These are phyloP conservation scores for Leishmania guyanensis DNA, from an alignment of 208 protist genomes.

Conservation along the genomic window DNA sequence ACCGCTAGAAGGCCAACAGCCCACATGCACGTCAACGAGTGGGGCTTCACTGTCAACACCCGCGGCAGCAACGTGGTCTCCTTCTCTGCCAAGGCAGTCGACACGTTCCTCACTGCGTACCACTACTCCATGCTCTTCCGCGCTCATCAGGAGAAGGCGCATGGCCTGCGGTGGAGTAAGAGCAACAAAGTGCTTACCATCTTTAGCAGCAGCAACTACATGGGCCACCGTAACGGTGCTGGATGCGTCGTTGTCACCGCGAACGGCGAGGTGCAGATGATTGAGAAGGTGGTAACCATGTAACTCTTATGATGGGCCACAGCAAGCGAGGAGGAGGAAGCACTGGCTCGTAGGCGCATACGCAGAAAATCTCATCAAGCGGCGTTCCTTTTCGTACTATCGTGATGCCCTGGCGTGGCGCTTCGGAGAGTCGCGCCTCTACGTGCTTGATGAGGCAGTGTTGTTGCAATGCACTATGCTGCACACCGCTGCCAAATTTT, in stretches of 20 bases:
- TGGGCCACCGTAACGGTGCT: constrained; percentile 77
- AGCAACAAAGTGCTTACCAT: constrained; percentile 80
- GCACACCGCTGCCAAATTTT: not conserved
- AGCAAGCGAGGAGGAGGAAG: not conserved
- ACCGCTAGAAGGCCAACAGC: not conserved
- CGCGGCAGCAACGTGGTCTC: constrained; percentile 65
- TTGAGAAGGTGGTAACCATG: constrained; percentile 60
- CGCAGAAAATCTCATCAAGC: not conserved
- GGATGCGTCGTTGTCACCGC: constrained; percentile 63
- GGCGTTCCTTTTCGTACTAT: not conserved
- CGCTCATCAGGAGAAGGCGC: constrained; percentile 80
- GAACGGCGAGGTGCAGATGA: constrained; percentile 68
- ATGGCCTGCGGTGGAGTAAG: constrained; percentile 74
- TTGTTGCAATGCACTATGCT: not conserved
- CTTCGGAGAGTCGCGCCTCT: not conserved
- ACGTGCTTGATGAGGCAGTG: not conserved
- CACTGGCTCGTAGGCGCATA: too few relatives aligned
- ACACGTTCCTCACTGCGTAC: constrained; percentile 66
- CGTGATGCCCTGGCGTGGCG: not conserved
- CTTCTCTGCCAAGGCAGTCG: constrained; percentile 70
- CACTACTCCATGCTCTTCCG: constrained; percentile 77
- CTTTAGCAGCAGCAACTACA: constrained; percentile 85
- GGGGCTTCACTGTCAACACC: constrained; percentile 67
- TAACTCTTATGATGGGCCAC: not conserved
- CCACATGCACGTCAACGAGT: constrained; percentile 48